Evolutionary conservation across 345 rosid species (phyloP), one percentile per base, ranked within the genome.

Genomic region (Sisymbrium irio): DNA sequence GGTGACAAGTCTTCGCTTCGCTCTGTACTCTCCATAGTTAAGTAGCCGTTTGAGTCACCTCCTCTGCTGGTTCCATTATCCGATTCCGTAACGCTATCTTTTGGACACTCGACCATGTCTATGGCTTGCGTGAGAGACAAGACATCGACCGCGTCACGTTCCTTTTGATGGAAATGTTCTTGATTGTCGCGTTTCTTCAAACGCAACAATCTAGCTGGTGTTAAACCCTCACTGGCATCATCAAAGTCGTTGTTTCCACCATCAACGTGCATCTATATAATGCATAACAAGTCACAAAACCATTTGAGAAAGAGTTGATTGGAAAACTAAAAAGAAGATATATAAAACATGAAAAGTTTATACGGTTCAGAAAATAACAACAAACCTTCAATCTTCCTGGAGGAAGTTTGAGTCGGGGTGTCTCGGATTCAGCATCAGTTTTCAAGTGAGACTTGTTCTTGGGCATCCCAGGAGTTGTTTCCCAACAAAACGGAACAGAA

Each of bases 401-500:
- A 7, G 97, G 95, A 35, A 74, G 89, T 72, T 75, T 85, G 0
- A 85, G 92, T 3, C 88, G 87, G 12, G 95, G 96, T 11, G 95
- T 88, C 32, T 71, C 83, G 3, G 58, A 62, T 6, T 80, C 88
- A 33, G 53, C 1, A 46, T 74, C 81, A 22, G 54, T 20, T 45
- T 54, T 75, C 37, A 60, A 65, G 32, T 15, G 57, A 58, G 77
- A 65, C 6, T 13, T 19, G 46, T 79, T 71, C 71, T 86, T 89
- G 41, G 96, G 98, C 84, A 74, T 81, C 3, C 97, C 98, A 0
- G 98, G 96, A 76, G 85, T 79, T 13, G 82, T 83, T 76, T 94
- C 98, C 97, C 98, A 91, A 25, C 87, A 87, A 68, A 94, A 91
- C 0, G 97, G 98, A 54, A 94, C 81, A 49, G 78, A 67, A 42